Percentiles rank a stretch among this genome's conserved stretches.
Conservation (phyloP, 495 filamentous ascomycete genomes). For the Aspergillus nidulans region DNA sequence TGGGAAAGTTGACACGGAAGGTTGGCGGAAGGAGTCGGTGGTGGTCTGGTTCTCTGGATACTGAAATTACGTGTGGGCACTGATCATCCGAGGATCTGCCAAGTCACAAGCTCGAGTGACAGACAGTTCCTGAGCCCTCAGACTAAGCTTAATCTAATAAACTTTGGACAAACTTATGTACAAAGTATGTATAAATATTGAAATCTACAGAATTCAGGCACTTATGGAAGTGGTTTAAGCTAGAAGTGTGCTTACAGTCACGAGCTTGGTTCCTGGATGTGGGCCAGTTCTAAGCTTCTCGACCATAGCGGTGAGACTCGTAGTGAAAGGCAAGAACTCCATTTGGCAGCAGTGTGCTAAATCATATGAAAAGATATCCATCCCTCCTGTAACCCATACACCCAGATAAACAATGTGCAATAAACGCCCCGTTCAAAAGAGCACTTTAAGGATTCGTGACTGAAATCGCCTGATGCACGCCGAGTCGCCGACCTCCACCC, state of each 20-base stretch:
- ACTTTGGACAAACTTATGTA: neutral
- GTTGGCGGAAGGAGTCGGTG: slow-evolving; percentile 15
- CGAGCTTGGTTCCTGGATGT: slow-evolving; percentile 5
- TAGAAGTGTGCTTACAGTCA: neutral
- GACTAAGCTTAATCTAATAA: neutral
- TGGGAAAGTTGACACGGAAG: slow-evolving; percentile 10
- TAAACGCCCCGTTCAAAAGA: neutral
- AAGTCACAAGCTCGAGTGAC: neutral
- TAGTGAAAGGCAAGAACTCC: neutral
- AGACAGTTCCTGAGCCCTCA: neutral
- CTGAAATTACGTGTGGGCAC: slow-evolving; percentile 8
- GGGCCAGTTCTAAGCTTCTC: neutral
- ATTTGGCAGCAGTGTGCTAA: slow-evolving; percentile 1
- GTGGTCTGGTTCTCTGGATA: slow-evolving; percentile 1
- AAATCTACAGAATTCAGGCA: neutral
- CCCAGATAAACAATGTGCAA: neutral
- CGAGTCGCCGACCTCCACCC: neutral
- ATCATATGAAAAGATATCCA: slow-evolving; percentile 1
- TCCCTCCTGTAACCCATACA: slow-evolving; percentile 1
- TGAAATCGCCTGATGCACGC: neutral
- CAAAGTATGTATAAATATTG: neutral
- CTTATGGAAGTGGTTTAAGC: neutral
- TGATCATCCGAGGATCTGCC: slow-evolving; percentile 1
- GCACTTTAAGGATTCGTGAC: neutral
- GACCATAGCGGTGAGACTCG: neutral